phyloP scores from a whole-genome alignment of 192 early-diverging fungal genomes.

The Backusella westeae region DNA sequence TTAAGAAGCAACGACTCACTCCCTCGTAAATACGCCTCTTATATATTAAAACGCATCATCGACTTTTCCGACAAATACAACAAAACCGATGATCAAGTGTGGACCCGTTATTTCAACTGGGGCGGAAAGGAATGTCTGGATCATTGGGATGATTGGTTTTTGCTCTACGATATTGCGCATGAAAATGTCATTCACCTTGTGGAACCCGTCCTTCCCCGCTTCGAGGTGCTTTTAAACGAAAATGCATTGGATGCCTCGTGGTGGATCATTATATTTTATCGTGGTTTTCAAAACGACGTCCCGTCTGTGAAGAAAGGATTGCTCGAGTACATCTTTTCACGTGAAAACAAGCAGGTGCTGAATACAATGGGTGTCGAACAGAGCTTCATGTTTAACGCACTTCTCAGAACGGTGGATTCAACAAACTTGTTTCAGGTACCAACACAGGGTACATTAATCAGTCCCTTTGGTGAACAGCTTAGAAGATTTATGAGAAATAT shows the following conservation, averaged over 20 bases:
- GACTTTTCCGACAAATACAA: slow-evolving; percentile 24
- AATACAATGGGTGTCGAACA: slow-evolving; percentile 17
- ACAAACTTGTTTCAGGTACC: slow-evolving; percentile 25
- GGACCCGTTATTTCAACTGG: slow-evolving; percentile 35
- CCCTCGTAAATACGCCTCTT: slow-evolving; percentile 32
- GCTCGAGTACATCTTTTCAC: slow-evolving; percentile 27
- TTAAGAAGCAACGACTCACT: slow-evolving; percentile 33
- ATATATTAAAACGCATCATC: slow-evolving; percentile 31
- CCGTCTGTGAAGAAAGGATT: slow-evolving; percentile 22
- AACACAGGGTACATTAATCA: slow-evolving; percentile 25
- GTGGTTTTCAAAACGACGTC: slow-evolving; percentile 31
- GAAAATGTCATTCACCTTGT: slow-evolving; percentile 47
- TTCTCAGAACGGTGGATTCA: slow-evolving; percentile 24
- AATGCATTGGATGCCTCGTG: slow-evolving; percentile 26
- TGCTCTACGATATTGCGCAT: slow-evolving; percentile 47
- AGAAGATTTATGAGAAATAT: slow-evolving; percentile 21
- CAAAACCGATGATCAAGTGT: not conserved
- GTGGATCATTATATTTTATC: slow-evolving; percentile 33
- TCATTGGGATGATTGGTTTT: slow-evolving; percentile 51
- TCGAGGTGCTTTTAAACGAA: slow-evolving; percentile 27
- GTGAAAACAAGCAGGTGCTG: slow-evolving; percentile 12
- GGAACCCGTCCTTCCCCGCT: slow-evolving; percentile 46
- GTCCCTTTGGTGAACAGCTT: slow-evolving; percentile 31
- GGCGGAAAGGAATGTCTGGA: not conserved
- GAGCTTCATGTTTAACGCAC: slow-evolving; percentile 23